Evolutionary conservation across 148 eudicot genomes (phyloP), one percentile per base, ranked within the genome.

Genomic region (Diospyros kaki): DNA sequence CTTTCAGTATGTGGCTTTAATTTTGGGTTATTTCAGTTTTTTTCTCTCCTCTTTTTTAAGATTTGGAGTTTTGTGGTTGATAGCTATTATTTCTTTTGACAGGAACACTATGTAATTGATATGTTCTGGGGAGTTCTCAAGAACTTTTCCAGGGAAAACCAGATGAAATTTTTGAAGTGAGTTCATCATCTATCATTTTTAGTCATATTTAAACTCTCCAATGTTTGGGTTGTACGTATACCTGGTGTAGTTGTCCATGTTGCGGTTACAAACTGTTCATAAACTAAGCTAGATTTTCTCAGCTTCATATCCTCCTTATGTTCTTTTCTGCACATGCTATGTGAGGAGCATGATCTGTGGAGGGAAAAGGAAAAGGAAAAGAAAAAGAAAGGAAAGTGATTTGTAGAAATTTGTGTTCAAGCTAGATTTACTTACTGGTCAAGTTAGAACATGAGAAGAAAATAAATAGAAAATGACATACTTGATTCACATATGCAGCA

Each of bases 71-170:
- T 68, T 45, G 69, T 58, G 5, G 43, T 51, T 68, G 43, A 51
- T 17, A 40, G 53, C 58, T 68, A 28, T 3, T 51, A 48, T 68
- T 13, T 69, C 46, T 69, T 51, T 79, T 79, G 66, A 73, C 96
- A 94, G 98, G 98, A 92, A 48, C 98, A 94, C 81, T 92, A 94
- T 83, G 96, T 92, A 40, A 87, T 94, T 76, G 88, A 90, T 68
- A 85, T 92, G 93, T 92, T 94, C 73, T 94, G 97, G 98, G 97
- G 88, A 78, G 92, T 90, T 73, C 76, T 94, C 73, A 86, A 91
- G 81, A 81, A 82, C 81, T 83, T 94, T 79, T 89, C 94, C 75
- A 82, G 81, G 85, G 94, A 86, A 72, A 89, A 90, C 72, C 93
- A 89, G 84, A 85, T 85, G 84, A 94, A 86, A 78, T 90, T 94